Base-by-base conservation (phyloP, 805 yeast species). In the Cyberlindnera misumaiensis region DNA sequence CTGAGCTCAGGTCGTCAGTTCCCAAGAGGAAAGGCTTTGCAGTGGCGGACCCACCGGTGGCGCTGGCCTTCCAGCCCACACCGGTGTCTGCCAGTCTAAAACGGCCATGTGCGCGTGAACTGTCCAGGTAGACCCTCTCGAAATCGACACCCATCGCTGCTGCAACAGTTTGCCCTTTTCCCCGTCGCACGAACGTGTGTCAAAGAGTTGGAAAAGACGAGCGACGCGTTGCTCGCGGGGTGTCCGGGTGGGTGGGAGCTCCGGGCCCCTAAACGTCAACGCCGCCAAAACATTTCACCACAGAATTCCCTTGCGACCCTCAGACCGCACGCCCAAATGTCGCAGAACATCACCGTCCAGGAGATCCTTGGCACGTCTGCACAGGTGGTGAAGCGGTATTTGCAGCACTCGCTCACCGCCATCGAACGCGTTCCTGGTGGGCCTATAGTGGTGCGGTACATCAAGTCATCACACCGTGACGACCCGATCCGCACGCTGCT, bases 61-160 rank as follows among this genome's bases (percentile, higher is more conserved):
- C 58, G 2, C 78, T 65, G 0, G 80, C 80, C 57, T 90, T 90
- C 99, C 99, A 93, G 34, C 99, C 99, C 22, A 93, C 72, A 35
- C 99, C 99, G n/a, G 94, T 80, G 46, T 84, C 93, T 11, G 97
- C 96, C 46, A 93, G 76, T 64, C 98, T 86, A 72, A 90, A 81
- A 51, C 94, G 80, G 17, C 99, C 99, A 34, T 77, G 74, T 29
- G 72, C 68, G 50, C 78, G 78, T 39, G 95, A 84, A 60, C 84
- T 95, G 62, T 93, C 89, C 59, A 87, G 68, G 59, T 86, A 89
- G 47, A 93, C 87, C 59, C 82, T 80, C 56, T 93, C 97, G 60
- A 85, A 93, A 62, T 90, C 97, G 42, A 79, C 24, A 22, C 45
- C 41, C 9, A 49, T 43, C 52, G 43, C 42, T 17, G 31, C 16